Percentiles rank a stretch among this genome's conserved stretches.
Evolutionary conservation across 371 early-diverging fungal genomes (phyloP).

Genomic region (Mucor mucedo): DNA sequence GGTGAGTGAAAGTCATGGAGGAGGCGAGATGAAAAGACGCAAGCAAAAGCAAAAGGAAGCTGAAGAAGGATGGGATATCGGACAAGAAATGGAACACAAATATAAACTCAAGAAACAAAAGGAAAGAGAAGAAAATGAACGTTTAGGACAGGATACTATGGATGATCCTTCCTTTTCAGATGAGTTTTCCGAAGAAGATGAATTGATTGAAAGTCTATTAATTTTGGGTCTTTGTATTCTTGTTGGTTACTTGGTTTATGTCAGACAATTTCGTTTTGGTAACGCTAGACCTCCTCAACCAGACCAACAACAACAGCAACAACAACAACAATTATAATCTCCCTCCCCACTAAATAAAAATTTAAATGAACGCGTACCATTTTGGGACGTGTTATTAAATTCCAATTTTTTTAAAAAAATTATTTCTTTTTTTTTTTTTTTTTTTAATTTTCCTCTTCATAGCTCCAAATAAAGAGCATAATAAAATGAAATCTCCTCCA

Average conservation of each 20-base stretch:
- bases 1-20: not conserved
- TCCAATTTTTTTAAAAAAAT: no score
- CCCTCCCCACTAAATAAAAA: no score
- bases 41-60: slow-evolving; percentile 19
- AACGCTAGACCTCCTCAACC: no score
- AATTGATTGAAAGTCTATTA: slow-evolving; percentile 59
- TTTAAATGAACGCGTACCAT: no score
- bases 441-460: no score
- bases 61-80: slow-evolving; percentile 27
- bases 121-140: slow-evolving; percentile 42
- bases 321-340: no score
- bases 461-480: no score
- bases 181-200: slow-evolving; percentile 53
- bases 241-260: slow-evolving; percentile 69
- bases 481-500: no score
- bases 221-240: slow-evolving; percentile 60
- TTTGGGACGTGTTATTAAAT: no score
- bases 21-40: not conserved
- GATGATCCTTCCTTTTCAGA: slow-evolving; percentile 33
- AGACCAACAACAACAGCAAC: no score
- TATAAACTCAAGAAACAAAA: slow-evolving; percentile 44
- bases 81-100: slow-evolving; percentile 46
- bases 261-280: slow-evolving; percentile 59
- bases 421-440: no score
- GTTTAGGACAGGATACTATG: slow-evolving; percentile 9